These are phyloP conservation scores for Aspergillus affinis DNA, from an alignment of 495 filamentous ascomycete genomes.

Conservation along the genomic window DNA sequence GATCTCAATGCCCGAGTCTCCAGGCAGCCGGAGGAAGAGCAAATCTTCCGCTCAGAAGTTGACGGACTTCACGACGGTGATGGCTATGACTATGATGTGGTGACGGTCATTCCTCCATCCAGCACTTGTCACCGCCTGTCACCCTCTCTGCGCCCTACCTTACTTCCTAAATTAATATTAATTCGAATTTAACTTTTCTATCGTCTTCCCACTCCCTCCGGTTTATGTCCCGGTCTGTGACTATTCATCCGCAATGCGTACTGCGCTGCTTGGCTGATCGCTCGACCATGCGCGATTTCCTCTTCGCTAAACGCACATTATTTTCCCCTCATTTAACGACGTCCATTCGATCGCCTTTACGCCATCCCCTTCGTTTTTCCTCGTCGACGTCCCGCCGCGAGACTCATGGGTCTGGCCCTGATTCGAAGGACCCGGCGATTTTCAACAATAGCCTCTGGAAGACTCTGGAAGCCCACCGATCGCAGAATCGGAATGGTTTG, in stretches of 20 bases:
- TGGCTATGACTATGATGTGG: no score
- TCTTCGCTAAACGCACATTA: slow-evolving; percentile 13
- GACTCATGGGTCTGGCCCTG: slow-evolving; percentile 15
- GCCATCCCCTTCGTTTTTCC: neutral
- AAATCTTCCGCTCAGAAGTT: no score
- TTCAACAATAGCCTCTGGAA: slow-evolving; percentile 39
- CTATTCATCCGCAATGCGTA: slow-evolving; percentile 16
- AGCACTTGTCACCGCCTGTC: no score
- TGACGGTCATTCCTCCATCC: no score
- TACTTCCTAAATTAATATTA: no score
- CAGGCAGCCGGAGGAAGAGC: no score
- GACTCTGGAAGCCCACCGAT: slow-evolving; percentile 54
- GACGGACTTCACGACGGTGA: no score
- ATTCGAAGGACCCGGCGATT: slow-evolving; percentile 24
- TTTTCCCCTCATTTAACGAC: slow-evolving; percentile 8
- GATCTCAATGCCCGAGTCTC: no score
- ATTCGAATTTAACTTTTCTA: no score
- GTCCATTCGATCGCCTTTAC: neutral
- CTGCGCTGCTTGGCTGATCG: slow-evolving; percentile 16
- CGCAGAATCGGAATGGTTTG: slow-evolving; percentile 43
- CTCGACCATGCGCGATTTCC: slow-evolving; percentile 31
- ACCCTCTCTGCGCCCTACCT: no score
- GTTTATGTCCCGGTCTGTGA: slow-evolving; percentile 15
- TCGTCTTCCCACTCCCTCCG: neutral
- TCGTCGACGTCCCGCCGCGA: slow-evolving; percentile 4